Evolutionary conservation across 805 yeast species (phyloP).

Genomic region (Pichia manshurica): DNA sequence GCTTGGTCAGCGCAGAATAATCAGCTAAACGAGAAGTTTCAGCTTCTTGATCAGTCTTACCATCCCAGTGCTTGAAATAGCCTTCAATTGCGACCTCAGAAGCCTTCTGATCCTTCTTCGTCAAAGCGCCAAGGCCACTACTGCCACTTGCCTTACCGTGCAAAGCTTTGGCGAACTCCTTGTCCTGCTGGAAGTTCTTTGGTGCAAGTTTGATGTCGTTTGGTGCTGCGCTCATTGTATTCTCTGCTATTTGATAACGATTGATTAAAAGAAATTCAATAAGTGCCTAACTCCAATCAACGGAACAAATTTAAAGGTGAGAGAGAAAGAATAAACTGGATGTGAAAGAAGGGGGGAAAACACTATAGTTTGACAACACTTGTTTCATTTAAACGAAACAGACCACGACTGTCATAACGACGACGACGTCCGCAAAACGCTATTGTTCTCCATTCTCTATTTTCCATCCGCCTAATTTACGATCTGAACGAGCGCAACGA

Average conservation of each 20-base stretch:
- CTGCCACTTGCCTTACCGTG: conserved; percentile 71
- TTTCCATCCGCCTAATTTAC: no score
- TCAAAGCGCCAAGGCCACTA: conserved; percentile 71
- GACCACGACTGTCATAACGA: not conserved
- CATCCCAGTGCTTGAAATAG: conserved; percentile 97
- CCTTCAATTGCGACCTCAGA: conserved; percentile 80
- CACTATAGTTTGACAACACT: not conserved
- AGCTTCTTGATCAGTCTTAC: conserved; percentile 68
- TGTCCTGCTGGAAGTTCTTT: conserved; percentile 54
- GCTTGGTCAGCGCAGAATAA: conserved; percentile 87
- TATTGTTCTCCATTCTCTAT: no score
- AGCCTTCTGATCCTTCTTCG: conserved; percentile 72
- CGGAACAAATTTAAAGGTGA: no score
- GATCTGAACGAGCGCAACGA: no score
- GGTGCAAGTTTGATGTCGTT: conserved; percentile 36
- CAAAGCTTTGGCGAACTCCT: conserved; percentile 73
- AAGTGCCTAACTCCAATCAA: no score
- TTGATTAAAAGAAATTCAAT: no score
- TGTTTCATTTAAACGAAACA: not conserved
- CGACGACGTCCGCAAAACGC: not conserved
- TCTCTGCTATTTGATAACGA: not conserved
- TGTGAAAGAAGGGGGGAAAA: not conserved
- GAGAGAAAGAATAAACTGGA: not conserved
- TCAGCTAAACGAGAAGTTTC: conserved; percentile 70
- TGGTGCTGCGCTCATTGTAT: conserved; percentile 10